Conservation (phyloP, 805 yeast species). For the Metschnikowia drakensbergensis region DNA sequence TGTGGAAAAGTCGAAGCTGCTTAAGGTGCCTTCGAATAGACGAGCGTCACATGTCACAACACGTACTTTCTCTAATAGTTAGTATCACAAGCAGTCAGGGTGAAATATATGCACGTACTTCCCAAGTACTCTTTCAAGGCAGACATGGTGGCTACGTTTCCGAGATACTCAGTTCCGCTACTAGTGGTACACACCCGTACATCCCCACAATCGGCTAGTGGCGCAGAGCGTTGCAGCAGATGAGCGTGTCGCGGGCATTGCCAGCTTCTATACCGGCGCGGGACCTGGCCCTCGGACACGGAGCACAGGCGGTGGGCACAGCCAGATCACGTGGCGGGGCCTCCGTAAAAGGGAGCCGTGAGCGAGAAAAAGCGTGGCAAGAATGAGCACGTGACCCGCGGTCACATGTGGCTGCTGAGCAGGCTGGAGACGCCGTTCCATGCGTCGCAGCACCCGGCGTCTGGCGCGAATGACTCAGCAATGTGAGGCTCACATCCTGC, state of each 20-base stretch:
- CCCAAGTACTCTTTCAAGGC: constrained; percentile 29
- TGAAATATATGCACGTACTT: constrained; percentile 25
- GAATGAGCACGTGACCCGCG: not conserved
- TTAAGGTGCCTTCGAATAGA: constrained; percentile 41
- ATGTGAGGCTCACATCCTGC: not conserved
- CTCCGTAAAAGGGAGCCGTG: not conserved
- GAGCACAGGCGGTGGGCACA: too few relatives aligned
- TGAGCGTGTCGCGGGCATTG: not conserved
- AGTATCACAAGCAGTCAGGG: constrained; percentile 10
- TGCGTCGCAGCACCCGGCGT: constrained; percentile 1
- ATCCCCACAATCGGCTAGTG: not conserved
- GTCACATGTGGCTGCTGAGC: not conserved
- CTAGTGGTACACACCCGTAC: not conserved
- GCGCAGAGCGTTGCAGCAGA: too few relatives aligned
- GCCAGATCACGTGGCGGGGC: not conserved
- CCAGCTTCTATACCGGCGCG: not conserved
- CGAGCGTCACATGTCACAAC: constrained; percentile 58
- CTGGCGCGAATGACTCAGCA: constrained; percentile 4
- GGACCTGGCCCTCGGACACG: too few relatives aligned
- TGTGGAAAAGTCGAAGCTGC: constrained; percentile 63
- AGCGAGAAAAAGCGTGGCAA: not conserved
- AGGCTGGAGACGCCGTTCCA: not conserved
- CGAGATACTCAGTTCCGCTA: not conserved
- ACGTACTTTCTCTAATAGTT: constrained; percentile 43
- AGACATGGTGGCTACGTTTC: constrained; percentile 22